Evolutionary conservation across 257 asterid genomes (phyloP).

Genomic region (Jacaranda mimosifolia): DNA sequence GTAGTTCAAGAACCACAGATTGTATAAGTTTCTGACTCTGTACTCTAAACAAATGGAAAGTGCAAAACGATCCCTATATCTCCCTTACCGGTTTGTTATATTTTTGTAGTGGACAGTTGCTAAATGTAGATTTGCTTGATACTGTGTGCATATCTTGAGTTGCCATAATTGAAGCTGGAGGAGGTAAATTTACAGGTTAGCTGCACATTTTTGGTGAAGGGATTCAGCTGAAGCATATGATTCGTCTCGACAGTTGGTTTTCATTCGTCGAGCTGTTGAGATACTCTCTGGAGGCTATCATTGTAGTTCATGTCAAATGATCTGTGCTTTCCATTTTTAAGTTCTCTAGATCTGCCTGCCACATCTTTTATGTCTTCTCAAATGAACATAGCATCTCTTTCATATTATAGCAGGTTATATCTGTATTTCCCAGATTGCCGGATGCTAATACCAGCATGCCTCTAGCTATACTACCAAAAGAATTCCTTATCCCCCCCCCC

Average conservation of each 20-base stretch:
- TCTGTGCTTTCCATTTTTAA: not conserved
- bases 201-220: not conserved
- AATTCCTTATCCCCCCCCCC: no score
- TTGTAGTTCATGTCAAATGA: not conserved
- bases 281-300: not conserved
- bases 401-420: no score
- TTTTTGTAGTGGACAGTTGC: not conserved
- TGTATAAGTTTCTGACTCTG: slow-evolving; percentile 1
- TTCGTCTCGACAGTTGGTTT: not conserved
- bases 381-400: no score
- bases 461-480: no score
- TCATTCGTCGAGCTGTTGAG: not conserved
- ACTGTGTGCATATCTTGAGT: not conserved
- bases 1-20: slow-evolving; percentile 38
- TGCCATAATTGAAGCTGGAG: not conserved
- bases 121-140: not conserved
- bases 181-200: not conserved
- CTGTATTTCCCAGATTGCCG: no score
- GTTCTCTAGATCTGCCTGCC: not conserved
- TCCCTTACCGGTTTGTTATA: not conserved
- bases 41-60: slow-evolving; percentile 13
- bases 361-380: not conserved
- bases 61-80: not conserved
- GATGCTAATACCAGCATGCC: no score
- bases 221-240: not conserved